phyloP scores from a whole-genome alignment of 768 basidiomycete species.

The Phlebiopsis flavidoalba region DNA sequence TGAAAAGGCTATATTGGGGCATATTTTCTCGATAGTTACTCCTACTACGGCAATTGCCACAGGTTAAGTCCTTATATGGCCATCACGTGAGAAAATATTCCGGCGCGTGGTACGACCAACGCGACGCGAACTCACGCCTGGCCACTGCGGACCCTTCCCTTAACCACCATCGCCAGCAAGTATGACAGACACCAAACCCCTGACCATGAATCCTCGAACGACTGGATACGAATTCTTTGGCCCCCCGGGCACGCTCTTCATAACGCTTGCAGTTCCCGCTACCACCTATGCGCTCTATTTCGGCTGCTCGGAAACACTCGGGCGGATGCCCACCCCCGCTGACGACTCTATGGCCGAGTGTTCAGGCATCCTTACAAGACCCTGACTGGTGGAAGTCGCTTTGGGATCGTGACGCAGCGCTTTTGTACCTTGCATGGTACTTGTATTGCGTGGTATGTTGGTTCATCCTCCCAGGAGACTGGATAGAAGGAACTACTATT shows the following conservation, averaged over 20 bases:
- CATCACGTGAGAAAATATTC: background rate
- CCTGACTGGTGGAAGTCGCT: slow-evolving; percentile 64
- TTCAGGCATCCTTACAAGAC: slow-evolving; percentile 43
- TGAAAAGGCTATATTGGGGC: background rate
- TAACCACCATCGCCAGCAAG: background rate
- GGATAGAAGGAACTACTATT: slow-evolving; percentile 39
- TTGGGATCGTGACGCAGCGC: slow-evolving; percentile 77
- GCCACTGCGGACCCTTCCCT: background rate
- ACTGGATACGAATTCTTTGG: slow-evolving; percentile 79
- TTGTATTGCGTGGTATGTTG: slow-evolving; percentile 80
- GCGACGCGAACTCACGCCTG: background rate
- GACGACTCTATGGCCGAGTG: slow-evolving; percentile 33
- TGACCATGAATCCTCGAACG: slow-evolving; percentile 55
- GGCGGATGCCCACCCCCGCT: slow-evolving; percentile 65
- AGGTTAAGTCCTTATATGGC: background rate
- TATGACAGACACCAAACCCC: slow-evolving; percentile 5
- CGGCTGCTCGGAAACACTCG: slow-evolving; percentile 63
- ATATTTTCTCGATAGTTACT: background rate
- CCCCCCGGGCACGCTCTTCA: slow-evolving; percentile 67
- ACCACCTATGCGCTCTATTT: slow-evolving; percentile 74
- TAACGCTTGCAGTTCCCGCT: slow-evolving; percentile 67
- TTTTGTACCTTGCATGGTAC: slow-evolving; percentile 88
- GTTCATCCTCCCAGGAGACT: slow-evolving; percentile 63
- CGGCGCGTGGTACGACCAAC: slow-evolving; percentile 1
- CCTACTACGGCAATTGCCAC: background rate